Percentiles rank a stretch among this genome's conserved stretches.
phyloP scores from a whole-genome alignment of 257 asterid species.

The Anisodus tanguticus region DNA sequence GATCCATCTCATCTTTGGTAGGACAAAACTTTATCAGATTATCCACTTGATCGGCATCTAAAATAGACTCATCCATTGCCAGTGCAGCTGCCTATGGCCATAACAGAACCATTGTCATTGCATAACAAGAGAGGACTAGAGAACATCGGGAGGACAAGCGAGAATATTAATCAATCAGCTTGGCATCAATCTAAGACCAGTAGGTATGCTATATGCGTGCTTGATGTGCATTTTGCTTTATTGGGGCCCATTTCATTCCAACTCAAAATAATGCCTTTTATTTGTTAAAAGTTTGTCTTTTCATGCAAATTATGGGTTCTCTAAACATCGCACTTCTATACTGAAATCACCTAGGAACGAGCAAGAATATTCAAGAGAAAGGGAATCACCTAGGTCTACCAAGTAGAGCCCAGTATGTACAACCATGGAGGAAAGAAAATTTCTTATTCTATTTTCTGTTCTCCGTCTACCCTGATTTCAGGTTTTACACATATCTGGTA shows the following conservation, averaged over 20 bases:
- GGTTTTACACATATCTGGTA: neutral
- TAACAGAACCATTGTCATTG: slow-evolving; percentile 22
- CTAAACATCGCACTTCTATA: neutral
- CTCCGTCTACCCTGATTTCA: neutral
- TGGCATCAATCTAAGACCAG: neutral
- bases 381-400: slow-evolving; percentile 15
- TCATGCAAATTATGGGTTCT: neutral
- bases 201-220: neutral
- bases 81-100: slow-evolving; percentile 85
- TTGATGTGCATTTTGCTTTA: neutral
- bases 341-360: neutral
- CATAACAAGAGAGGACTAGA: neutral
- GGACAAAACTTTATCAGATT: slow-evolving; percentile 95
- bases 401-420: neutral
- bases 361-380: slow-evolving; percentile 18
- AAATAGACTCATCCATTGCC: slow-evolving; percentile 88
- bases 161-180: slow-evolving; percentile 20
- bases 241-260: neutral
- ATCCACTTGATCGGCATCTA: slow-evolving; percentile 99
- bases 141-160: neutral
- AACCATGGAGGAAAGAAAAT: neutral
- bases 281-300: neutral
- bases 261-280: neutral
- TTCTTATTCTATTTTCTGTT: neutral
- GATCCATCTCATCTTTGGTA: slow-evolving; percentile 98